These are phyloP conservation scores for Capsicum pubescens DNA, from an alignment of 257 asterid species.

Conservation along the genomic window DNA sequence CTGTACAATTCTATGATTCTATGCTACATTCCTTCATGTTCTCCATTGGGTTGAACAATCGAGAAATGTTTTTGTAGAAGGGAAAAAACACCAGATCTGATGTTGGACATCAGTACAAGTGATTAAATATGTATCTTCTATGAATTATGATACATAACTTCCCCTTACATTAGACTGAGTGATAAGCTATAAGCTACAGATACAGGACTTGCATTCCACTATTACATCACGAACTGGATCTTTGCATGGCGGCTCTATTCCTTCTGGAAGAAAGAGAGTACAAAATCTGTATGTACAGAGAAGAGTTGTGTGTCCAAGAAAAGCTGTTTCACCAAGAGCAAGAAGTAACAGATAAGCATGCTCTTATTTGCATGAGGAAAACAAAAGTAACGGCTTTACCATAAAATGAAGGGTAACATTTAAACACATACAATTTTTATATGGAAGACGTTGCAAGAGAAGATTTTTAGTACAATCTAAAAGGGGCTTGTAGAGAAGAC, in stretches of 20 bases:
- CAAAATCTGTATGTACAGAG: constrained; percentile 97
- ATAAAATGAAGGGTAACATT: background rate
- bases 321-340: constrained; percentile 58
- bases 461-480: background rate
- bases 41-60: background rate
- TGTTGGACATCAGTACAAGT: constrained; percentile 1
- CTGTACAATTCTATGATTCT: constrained; percentile 22
- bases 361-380: background rate
- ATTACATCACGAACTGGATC: constrained; percentile 29
- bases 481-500: background rate
- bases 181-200: constrained; percentile 1
- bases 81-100: background rate
- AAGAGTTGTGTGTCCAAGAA: constrained; percentile 98
- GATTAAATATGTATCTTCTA: background rate
- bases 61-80: background rate
- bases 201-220: constrained; percentile 51
- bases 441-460: background rate
- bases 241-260: constrained; percentile 53
- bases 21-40: constrained; percentile 13
- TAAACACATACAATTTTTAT: background rate
- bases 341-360: constrained; percentile 32
- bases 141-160: background rate
- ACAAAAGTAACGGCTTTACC: background rate
- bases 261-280: constrained; percentile 93
- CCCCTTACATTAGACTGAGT: constrained; percentile 10